phyloP scores from a whole-genome alignment of 371 early-diverging fungal species.

The Chytridiales sp. region DNA sequence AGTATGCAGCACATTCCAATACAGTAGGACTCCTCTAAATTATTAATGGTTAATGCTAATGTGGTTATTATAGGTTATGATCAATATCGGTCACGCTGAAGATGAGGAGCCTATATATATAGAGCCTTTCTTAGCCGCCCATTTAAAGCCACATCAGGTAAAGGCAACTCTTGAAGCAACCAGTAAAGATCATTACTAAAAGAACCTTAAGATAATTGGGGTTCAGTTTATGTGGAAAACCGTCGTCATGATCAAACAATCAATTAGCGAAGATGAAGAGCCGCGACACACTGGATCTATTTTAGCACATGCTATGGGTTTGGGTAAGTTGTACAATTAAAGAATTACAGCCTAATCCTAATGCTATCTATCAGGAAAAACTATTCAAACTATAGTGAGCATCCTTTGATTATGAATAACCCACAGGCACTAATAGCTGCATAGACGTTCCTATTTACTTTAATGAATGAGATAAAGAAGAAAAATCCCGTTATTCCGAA shows the following conservation, averaged over 20 bases:
- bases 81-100: constrained; percentile 56
- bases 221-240: constrained; percentile 78
- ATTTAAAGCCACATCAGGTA: constrained; percentile 65
- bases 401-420: not conserved
- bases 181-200: not conserved
- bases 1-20: not conserved
- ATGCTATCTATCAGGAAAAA: constrained; percentile 69
- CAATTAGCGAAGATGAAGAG: constrained; percentile 14
- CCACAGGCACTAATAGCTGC: not conserved
- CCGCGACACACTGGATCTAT: constrained; percentile 63
- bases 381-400: constrained; percentile 69
- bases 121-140: constrained; percentile 49
- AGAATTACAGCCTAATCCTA: no score
- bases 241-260: constrained; percentile 57
- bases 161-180: not conserved
- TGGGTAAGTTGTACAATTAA: constrained; percentile 49
- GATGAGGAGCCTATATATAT: constrained; percentile 52
- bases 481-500: constrained; percentile 46
- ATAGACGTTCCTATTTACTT: constrained; percentile 62
- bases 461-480: constrained; percentile 50
- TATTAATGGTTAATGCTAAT: no score
- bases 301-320: constrained; percentile 89
- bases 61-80: constrained; percentile 38
- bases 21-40: not conserved
- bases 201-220: constrained; percentile 62